Evolutionary conservation across 1,139 yeast genomes (phyloP).

Genomic region (Diutina ranongensis): DNA sequence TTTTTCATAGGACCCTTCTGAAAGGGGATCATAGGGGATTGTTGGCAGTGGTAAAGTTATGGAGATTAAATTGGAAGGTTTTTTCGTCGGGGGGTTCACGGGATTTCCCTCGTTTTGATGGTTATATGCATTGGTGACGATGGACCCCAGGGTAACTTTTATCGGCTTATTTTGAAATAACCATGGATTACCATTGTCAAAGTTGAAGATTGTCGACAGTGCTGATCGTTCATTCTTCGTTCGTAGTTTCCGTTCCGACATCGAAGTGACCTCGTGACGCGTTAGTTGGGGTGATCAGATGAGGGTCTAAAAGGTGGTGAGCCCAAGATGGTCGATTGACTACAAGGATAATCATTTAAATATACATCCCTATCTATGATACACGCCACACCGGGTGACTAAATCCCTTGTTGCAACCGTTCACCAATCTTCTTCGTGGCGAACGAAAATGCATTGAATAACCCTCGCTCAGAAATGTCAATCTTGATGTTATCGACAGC

Average conservation of each 20-base stretch:
- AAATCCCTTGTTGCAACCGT: constrained; percentile 69
- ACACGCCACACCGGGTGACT: constrained; percentile 8
- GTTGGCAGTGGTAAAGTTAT: background rate
- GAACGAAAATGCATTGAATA: constrained; percentile 79
- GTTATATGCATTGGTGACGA: background rate
- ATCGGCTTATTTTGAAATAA: background rate
- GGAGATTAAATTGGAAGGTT: background rate
- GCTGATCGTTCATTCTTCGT: background rate
- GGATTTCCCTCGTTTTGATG: background rate
- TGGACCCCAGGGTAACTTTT: background rate
- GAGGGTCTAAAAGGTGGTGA: no score
- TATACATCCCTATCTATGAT: background rate
- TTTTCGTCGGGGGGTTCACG: background rate
- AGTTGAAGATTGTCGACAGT: background rate
- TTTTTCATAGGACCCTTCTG: background rate
- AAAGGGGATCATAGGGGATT: background rate
- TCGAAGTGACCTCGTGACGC: no score
- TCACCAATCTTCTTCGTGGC: constrained; percentile 83
- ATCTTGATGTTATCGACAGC: constrained; percentile 41
- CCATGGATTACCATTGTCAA: background rate
- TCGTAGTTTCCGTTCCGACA: constrained; percentile 4
- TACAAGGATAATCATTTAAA: background rate
- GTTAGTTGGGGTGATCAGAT: no score
- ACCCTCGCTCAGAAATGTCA: constrained; percentile 80
- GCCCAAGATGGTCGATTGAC: no score